Conservation (phyloP, 108 stramenopile genomes). For the Skeletonema menzelii region DNA sequence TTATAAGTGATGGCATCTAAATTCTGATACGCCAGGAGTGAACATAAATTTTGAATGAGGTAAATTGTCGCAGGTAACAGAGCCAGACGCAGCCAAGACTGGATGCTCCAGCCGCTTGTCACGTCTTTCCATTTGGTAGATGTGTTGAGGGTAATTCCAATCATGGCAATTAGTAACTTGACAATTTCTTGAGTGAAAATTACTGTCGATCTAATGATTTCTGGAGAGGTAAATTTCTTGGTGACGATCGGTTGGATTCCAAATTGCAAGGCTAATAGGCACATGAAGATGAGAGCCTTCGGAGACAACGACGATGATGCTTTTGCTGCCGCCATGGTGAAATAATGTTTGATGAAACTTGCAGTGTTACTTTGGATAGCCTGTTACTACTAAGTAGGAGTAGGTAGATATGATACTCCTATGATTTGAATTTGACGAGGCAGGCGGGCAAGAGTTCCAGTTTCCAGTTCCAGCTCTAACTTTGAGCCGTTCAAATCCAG, state of each 20-base stretch:
- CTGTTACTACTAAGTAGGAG: too few species aligned
- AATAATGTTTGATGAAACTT: not conserved
- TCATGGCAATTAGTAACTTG: constrained; percentile 58
- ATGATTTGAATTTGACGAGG: too few species aligned
- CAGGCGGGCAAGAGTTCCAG: too few species aligned
- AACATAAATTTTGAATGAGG: constrained; percentile 89
- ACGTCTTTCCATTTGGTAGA: constrained; percentile 19
- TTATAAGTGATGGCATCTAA: constrained; percentile 93
- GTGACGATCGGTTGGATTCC: constrained; percentile 91
- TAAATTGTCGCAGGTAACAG: constrained; percentile 89
- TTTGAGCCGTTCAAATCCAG: too few species aligned
- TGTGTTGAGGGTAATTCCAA: constrained; percentile 39
- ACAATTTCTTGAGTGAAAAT: constrained; percentile 72
- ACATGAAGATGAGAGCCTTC: constrained; percentile 59
- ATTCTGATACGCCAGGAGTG: constrained; percentile 88
- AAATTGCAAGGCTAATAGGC: constrained; percentile 84
- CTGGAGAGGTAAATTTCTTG: constrained; percentile 60
- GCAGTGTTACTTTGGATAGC: too few species aligned
- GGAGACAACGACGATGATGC: constrained; percentile 21
- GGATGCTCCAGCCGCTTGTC: constrained; percentile 57
- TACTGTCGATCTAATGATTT: constrained; percentile 75
- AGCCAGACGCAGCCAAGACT: constrained; percentile 67
- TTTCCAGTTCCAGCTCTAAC: too few species aligned
- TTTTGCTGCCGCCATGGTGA: not conserved
- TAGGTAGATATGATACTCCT: too few species aligned